Base-by-base conservation (phyloP, 2,329 filamentous ascomycete genomes). In the Teratosphaeria destructans region DNA sequence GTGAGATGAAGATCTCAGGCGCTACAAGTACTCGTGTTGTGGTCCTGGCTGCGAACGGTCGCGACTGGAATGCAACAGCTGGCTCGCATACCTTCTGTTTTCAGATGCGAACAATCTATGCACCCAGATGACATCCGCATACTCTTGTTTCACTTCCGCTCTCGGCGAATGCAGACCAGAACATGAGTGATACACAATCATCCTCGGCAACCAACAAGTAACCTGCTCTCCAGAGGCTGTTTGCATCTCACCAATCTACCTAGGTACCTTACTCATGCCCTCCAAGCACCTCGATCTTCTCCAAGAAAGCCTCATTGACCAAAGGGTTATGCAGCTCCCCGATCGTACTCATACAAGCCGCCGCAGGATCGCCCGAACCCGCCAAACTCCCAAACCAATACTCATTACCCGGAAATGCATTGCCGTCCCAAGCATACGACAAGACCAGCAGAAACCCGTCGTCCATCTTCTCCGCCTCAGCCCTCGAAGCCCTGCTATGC, bases 351-450 rank as follows among this genome's bases (percentile, higher is more conserved):
- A 68, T 71, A 59, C 70, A 71, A 49, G 69, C 70, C 3, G 70
- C 70, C 6, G 70, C 71, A 16, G 71, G 70, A 65, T 72, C 71
- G 5, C 70, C 68, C 16, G 64, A 67, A 0, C 63, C 67, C 4
- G 57, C 39, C 52, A 73, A 56, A 32, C 60, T 62, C 0, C 69
- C 68, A 8, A 59, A 39, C 69, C 71, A 73, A 55, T 71, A 73
- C 59, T 73, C 70, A 53, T 73, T 72, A 2, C 71, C 70, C 1
- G 70, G 69, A 55, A 71, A 71, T 3, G 69, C 61, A 57, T 72
- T 72, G 1, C 68, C 69, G 60, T 73, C 71, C 70, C 70, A 73
- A 1, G 70, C 70, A 62, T 71, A 72, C 52, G 64, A 70, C 55
- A 72, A 49, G 26, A 73, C 67, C 16, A 72, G 63, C 26, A 72